A percentile compares a stretch with the other conserved stretches of the same genome.
Conservation (phyloP, 108 stramenopile genomes). For the Skeletonema potamos region DNA sequence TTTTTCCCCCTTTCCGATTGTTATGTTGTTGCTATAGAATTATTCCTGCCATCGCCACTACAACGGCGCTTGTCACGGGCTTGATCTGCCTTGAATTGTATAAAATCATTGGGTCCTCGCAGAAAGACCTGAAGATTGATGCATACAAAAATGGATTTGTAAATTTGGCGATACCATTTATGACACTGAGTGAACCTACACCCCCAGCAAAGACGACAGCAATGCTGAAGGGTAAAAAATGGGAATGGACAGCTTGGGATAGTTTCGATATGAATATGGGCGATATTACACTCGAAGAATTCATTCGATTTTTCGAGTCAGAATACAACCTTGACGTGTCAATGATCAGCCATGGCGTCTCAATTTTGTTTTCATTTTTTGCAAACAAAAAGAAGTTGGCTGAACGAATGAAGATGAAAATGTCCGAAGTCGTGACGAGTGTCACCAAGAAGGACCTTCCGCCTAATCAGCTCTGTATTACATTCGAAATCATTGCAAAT, state of each 20-base stretch:
- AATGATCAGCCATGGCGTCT: conserved; percentile 96
- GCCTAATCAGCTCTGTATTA: conserved; percentile 86
- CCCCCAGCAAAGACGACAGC: conserved; percentile 85
- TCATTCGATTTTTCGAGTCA: conserved; percentile 90
- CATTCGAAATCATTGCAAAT: conserved; percentile 90
- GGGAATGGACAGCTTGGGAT: conserved; percentile 98
- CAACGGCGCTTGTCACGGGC: conserved; percentile 97
- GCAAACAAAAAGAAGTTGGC: conserved; percentile 95
- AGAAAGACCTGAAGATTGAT: conserved; percentile 88
- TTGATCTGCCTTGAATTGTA: conserved; percentile 95
- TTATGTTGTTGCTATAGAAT: conserved; percentile 54
- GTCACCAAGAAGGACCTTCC: conserved; percentile 93
- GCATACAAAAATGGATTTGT: conserved; percentile 94
- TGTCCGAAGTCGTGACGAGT: conserved; percentile 84
- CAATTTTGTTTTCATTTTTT: conserved; percentile 96
- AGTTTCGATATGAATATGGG: conserved; percentile 84
- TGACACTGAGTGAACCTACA: conserved; percentile 94
- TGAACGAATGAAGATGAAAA: conserved; percentile 93
- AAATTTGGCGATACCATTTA: conserved; percentile 96
- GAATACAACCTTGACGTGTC: conserved; percentile 95
- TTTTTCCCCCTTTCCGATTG: background rate
- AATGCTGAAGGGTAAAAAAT: conserved; percentile 89
- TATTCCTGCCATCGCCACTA: conserved; percentile 99
- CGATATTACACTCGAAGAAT: conserved; percentile 89
- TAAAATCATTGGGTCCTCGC: conserved; percentile 91